Conservation (phyloP, 441 rosid species). For the Codiaeum variegatum region DNA sequence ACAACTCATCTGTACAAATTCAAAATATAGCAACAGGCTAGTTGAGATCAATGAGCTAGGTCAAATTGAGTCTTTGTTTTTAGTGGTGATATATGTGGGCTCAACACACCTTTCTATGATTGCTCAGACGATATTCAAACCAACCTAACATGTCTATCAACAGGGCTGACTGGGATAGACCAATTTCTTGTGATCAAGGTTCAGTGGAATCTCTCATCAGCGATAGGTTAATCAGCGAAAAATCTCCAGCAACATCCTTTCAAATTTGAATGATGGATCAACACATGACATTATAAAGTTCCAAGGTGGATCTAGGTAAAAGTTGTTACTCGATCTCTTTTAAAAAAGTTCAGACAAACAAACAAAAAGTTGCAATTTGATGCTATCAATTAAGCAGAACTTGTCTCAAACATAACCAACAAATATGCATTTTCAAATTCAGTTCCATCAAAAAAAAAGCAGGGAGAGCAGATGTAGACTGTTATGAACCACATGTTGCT, state of each 20-base stretch:
- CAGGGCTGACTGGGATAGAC: background rate
- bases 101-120: background rate
- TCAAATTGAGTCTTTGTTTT: background rate
- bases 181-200: background rate
- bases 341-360: background rate
- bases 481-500: background rate
- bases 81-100: background rate
- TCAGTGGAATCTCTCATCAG: background rate
- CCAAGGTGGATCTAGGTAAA: background rate
- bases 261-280: background rate
- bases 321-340: background rate
- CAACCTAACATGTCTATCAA: background rate
- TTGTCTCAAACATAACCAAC: background rate
- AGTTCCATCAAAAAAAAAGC: background rate
- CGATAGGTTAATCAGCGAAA: background rate
- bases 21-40: background rate
- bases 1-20: background rate
- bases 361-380: conserved; percentile 4
- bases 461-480: background rate
- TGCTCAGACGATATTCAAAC: background rate
- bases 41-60: background rate
- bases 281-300: background rate
- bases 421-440: background rate
- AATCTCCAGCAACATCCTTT: background rate
- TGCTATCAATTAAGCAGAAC: background rate